A percentile compares a stretch with the other conserved stretches of the same genome.
phyloP scores from a whole-genome alignment of 768 basidiomycete species.

The Boletellus emodensis region DNA sequence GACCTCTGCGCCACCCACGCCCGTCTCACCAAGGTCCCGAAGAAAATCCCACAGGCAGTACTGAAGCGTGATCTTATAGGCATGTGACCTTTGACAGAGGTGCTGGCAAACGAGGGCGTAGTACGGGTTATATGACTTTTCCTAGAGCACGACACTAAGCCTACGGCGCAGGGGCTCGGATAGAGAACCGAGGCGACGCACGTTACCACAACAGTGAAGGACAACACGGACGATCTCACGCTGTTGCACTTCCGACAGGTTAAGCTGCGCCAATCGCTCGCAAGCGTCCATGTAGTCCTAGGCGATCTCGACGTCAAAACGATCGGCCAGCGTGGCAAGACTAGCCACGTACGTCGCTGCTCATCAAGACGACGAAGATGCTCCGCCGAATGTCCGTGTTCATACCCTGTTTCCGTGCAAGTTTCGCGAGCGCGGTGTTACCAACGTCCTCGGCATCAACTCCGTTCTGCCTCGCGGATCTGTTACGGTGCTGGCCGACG shows the following conservation, averaged over 20 bases:
- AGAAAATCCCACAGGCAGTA: conserved; percentile 97
- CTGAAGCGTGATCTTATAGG: conserved; percentile 88
- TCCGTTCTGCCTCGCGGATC: conserved; percentile 17
- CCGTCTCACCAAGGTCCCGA: conserved; percentile 81
- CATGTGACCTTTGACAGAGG: conserved; percentile 73
- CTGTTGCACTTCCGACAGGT: conserved; percentile 84
- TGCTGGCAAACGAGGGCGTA: conserved; percentile 87
- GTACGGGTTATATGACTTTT: conserved; percentile 92
- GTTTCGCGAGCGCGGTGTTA: conserved; percentile 52
- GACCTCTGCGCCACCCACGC: conserved; percentile 75
- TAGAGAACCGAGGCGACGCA: conserved; percentile 32
- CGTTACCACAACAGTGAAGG: conserved; percentile 89
- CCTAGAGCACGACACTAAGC: conserved; percentile 36
- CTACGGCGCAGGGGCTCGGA: neutral
- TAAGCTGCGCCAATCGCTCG: conserved; percentile 80
- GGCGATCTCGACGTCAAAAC: neutral
- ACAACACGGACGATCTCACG: conserved; percentile 92
- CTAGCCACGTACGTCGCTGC: conserved; percentile 68
- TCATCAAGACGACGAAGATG: conserved; percentile 94
- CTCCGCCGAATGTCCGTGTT: conserved; percentile 93
- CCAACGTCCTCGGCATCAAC: conserved; percentile 29
- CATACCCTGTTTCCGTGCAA: conserved; percentile 97
- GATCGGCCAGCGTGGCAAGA: neutral
- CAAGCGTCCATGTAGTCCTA: conserved; percentile 97
- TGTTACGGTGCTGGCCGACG: conserved; percentile 55